Conservation (phyloP, 2,329 filamentous ascomycete species). For the Magnaporthales sp. region DNA sequence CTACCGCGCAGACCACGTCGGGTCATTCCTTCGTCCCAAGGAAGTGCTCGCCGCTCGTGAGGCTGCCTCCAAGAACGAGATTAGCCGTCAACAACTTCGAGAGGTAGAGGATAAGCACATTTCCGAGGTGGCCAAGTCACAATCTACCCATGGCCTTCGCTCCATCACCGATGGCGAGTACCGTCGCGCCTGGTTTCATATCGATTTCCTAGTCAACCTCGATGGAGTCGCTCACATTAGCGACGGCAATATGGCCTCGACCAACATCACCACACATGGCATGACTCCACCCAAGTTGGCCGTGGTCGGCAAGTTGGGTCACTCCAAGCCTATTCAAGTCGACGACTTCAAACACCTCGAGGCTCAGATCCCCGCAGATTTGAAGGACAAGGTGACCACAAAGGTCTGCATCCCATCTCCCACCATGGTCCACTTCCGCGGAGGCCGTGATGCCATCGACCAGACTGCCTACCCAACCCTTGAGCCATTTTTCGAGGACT, state of each 20-base stretch:
- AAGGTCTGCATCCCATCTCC: slow-evolving; percentile 51
- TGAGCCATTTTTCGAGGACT: slow-evolving; percentile 46
- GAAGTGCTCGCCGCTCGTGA: slow-evolving; percentile 41
- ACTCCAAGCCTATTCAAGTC: slow-evolving; percentile 45
- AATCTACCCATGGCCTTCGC: slow-evolving; percentile 48
- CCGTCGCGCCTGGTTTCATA: slow-evolving; percentile 41
- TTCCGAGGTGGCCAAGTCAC: slow-evolving; percentile 47
- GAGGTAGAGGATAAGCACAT: slow-evolving; percentile 49
- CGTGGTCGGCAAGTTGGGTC: slow-evolving; percentile 44
- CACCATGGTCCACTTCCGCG: slow-evolving; percentile 53
- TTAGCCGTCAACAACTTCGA: slow-evolving; percentile 31
- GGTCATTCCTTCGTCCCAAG: slow-evolving; percentile 63
- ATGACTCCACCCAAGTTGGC: slow-evolving; percentile 44
- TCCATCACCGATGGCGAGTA: slow-evolving; percentile 56
- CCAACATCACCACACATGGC: slow-evolving; percentile 35
- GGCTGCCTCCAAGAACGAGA: slow-evolving; percentile 30
- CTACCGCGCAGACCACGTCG: slow-evolving; percentile 63
- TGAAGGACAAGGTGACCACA: slow-evolving; percentile 25
- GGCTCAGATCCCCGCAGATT: slow-evolving; percentile 28
- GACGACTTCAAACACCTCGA: slow-evolving; percentile 47
- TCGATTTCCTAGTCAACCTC: slow-evolving; percentile 48
- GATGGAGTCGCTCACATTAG: slow-evolving; percentile 36
- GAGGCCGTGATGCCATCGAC: slow-evolving; percentile 42
- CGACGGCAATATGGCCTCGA: slow-evolving; percentile 27
- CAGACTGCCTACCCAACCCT: slow-evolving; percentile 42